These are phyloP conservation scores for Colletotrichum lini DNA, from an alignment of 2,329 filamentous ascomycete species.

Conservation along the genomic window DNA sequence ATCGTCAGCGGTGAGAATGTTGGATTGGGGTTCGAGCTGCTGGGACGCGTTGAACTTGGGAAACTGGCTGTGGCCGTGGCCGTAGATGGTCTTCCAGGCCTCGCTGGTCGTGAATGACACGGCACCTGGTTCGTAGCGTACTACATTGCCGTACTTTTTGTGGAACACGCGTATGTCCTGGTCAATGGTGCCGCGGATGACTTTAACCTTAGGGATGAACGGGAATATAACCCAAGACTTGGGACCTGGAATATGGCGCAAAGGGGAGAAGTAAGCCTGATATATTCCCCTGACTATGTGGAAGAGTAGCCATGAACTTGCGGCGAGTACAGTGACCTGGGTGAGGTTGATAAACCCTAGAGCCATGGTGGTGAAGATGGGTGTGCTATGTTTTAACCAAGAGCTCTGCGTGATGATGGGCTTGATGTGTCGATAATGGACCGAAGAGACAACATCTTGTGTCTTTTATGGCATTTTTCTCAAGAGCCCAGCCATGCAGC, in stretches of 20 bases:
- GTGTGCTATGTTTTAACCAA: neutral
- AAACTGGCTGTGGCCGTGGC: neutral
- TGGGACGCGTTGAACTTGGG: slow-evolving; percentile 3
- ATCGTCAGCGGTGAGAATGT: slow-evolving; percentile 15
- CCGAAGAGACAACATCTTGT: neutral
- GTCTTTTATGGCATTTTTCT: too few species aligned
- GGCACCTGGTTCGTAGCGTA: slow-evolving; percentile 61
- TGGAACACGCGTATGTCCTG: slow-evolving; percentile 51
- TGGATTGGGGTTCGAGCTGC: slow-evolving; percentile 10
- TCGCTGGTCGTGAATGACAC: slow-evolving; percentile 57
- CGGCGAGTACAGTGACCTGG: neutral
- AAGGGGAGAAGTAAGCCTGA: slow-evolving; percentile 12
- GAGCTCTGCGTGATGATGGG: neutral
- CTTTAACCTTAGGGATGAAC: slow-evolving; percentile 8
- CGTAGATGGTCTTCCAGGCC: slow-evolving; percentile 55
- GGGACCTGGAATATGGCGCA: neutral
- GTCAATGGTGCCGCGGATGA: slow-evolving; percentile 11
- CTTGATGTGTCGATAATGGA: neutral
- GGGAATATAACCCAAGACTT: slow-evolving; percentile 1
- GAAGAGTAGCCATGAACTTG: neutral
- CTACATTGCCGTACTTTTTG: slow-evolving; percentile 57
- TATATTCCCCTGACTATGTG: slow-evolving; percentile 5
- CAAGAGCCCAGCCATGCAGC: too few species aligned
- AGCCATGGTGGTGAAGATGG: neutral
- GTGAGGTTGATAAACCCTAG: neutral